Conservation (phyloP, 2,329 filamentous ascomycete genomes). For the Tolypocladium amazonense region DNA sequence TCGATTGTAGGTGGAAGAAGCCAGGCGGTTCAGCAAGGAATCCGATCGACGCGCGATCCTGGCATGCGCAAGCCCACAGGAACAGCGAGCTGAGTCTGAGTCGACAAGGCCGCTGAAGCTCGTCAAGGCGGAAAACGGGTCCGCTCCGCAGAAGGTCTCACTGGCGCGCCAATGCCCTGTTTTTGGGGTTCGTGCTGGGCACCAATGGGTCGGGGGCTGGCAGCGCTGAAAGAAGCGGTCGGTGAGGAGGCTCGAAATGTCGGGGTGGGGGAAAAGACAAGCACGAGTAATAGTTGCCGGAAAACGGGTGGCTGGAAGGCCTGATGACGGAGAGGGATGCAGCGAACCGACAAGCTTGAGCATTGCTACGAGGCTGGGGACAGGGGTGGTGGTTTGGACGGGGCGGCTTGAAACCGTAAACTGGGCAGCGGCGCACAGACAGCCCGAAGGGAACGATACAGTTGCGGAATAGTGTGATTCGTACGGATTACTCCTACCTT, state of each 20-base stretch:
- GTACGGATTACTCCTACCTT: background rate
- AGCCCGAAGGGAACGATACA: background rate
- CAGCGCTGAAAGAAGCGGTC: background rate
- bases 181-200: background rate
- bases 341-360: background rate
- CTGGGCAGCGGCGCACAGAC: background rate
- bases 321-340: background rate
- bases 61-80: background rate
- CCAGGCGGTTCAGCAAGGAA: slow-evolving; percentile 1
- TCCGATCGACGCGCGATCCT: background rate
- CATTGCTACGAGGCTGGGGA: background rate
- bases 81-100: background rate
- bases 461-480: background rate
- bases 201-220: background rate
- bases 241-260: background rate
- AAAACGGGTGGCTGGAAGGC: background rate
- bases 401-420: background rate
- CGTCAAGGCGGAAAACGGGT: background rate
- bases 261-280: background rate
- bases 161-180: background rate
- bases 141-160: background rate
- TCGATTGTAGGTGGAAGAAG: background rate
- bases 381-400: background rate
- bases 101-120: background rate
- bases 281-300: background rate